Percentiles rank a stretch among this genome's conserved stretches.
These are phyloP conservation scores for Sequoiadendron giganteum DNA, from an alignment of 75 land plant species.

Conservation along the genomic window DNA sequence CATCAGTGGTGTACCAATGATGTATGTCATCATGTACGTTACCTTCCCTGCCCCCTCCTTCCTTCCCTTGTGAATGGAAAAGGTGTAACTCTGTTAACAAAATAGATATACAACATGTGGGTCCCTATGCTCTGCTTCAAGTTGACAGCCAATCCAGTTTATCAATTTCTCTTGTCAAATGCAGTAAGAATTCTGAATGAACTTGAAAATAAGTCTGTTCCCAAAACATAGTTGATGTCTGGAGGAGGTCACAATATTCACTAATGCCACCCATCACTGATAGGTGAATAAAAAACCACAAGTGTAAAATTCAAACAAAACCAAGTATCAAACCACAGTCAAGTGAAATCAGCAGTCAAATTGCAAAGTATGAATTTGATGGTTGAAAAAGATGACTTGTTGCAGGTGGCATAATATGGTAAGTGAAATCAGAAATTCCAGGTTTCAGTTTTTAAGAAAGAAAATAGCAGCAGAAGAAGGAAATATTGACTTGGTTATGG, in stretches of 20 bases:
- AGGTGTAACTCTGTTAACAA: not conserved
- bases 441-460: not conserved
- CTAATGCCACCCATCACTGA: not conserved
- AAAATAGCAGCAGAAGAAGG: not conserved
- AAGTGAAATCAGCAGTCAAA: not conserved
- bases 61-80: not conserved
- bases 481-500: not conserved
- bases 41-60: not conserved
- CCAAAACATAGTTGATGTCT: not conserved
- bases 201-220: not conserved
- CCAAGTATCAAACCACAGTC: not conserved
- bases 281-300: not conserved
- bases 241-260: not conserved
- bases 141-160: not conserved
- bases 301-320: not conserved
- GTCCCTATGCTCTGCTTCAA: not conserved
- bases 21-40: not conserved
- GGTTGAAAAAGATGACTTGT: not conserved
- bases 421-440: not conserved
- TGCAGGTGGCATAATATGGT: not conserved
- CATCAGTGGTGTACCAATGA: not conserved
- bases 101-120: too few species aligned
- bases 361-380: not conserved
- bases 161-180: not conserved
- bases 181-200: not conserved